Conservation (phyloP, 306 rosid genomes). For the Quercus cerris region DNA sequence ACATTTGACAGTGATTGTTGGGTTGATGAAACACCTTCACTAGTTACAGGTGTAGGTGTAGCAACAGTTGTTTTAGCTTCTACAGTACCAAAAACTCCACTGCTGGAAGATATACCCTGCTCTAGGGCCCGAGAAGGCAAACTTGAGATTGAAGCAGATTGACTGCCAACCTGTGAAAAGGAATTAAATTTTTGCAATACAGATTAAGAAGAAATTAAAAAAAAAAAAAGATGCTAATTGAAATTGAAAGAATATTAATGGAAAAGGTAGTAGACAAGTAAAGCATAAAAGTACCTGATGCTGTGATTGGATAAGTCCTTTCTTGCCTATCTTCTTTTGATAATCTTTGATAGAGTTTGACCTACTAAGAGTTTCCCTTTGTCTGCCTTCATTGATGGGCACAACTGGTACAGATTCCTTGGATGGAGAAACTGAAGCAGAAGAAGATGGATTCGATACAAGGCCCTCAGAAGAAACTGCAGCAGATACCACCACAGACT, state of each 20-base stretch:
- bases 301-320: conserved; percentile 44
- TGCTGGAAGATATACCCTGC: conserved; percentile 23
- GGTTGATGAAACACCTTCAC: conserved; percentile 30
- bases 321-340: conserved; percentile 51
- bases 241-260: background rate
- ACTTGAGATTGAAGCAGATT: conserved; percentile 33
- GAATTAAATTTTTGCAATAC: background rate
- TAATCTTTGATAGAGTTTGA: conserved; percentile 67
- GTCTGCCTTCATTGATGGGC: conserved; percentile 41
- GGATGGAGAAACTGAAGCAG: conserved; percentile 22
- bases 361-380: conserved; percentile 47
- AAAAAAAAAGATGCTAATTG: background rate
- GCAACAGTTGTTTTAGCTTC: conserved; percentile 31
- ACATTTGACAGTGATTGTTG: conserved; percentile 26
- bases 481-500: conserved; percentile 27
- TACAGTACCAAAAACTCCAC: conserved; percentile 39
- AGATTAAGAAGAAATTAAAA: background rate
- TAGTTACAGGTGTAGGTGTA: conserved; percentile 4
- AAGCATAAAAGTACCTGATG: conserved; percentile 56
- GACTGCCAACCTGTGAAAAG: conserved; percentile 48
- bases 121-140: conserved; percentile 37
- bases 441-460: conserved; percentile 19
- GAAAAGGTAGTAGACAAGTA: conserved; percentile 1
- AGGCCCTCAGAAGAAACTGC: conserved; percentile 34
- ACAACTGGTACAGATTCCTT: conserved; percentile 42